Conservation (phyloP, 2,329 filamentous ascomycete genomes). For the Xylariaceae sp. region DNA sequence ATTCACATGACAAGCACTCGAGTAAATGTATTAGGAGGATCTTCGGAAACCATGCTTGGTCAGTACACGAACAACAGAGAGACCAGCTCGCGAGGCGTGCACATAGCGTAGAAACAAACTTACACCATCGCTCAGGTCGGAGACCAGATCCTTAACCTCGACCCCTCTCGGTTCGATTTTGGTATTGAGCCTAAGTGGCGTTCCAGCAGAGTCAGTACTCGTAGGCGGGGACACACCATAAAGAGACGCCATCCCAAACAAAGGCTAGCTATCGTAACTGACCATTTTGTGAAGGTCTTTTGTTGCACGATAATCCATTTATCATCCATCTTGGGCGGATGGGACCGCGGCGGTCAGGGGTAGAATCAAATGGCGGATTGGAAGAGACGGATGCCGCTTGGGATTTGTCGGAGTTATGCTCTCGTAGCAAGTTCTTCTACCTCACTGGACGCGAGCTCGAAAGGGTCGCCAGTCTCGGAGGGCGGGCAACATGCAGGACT, state of each 20-base stretch:
- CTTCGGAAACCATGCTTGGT: conserved; percentile 39
- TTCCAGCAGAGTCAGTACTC: conserved; percentile 21
- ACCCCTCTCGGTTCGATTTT: conserved; percentile 77
- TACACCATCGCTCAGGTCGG: conserved; percentile 90
- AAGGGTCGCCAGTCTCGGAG: conserved; percentile 39
- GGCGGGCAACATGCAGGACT: conserved; percentile 42
- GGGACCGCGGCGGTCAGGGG: conserved; percentile 40
- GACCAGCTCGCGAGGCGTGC: not conserved
- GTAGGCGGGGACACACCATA: not conserved
- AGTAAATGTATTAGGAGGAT: conserved; percentile 94
- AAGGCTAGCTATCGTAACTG: conserved; percentile 23
- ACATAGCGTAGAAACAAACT: conserved; percentile 40
- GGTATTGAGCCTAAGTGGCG: conserved; percentile 84
- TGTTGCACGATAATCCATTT: conserved; percentile 80
- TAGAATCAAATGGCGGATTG: conserved; percentile 42
- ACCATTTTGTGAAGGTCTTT: conserved; percentile 99
- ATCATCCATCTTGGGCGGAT: conserved; percentile 58
- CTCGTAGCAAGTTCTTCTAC: too few species aligned
- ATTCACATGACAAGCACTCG: conserved; percentile 91
- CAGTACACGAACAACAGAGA: conserved; percentile 3
- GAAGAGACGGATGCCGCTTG: conserved; percentile 32
- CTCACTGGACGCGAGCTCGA: conserved; percentile 27
- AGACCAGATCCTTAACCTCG: conserved; percentile 79
- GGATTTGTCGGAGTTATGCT: conserved; percentile 28
- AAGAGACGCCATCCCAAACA: conserved; percentile 18